Percentiles rank a stretch among this genome's conserved stretches.
Conservation (phyloP, 768 basidiomycete species). For the Podaxis carcinomalis region DNA sequence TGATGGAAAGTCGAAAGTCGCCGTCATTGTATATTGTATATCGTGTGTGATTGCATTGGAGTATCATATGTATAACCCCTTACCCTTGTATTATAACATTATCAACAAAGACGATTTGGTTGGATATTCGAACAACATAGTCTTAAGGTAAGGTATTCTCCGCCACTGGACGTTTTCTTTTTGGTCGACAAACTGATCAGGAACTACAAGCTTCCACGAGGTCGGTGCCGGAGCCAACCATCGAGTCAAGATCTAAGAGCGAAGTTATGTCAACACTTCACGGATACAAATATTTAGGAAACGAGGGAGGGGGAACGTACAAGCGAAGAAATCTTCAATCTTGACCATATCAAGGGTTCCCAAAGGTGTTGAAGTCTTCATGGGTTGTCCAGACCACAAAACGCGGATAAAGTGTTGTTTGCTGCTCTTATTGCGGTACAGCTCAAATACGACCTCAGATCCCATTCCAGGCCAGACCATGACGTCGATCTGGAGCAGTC, state of each 20-base stretch:
- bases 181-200: neutral
- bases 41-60: no score
- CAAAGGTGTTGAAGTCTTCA: constrained; percentile 43
- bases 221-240: constrained; percentile 30
- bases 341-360: constrained; percentile 44
- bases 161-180: neutral
- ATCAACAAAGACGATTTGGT: neutral
- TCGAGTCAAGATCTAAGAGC: constrained; percentile 33
- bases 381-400: constrained; percentile 46
- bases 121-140: neutral
- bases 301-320: constrained; percentile 23
- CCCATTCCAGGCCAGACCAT: constrained; percentile 56
- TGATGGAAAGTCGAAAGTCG: neutral
- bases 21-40: neutral
- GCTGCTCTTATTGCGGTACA: constrained; percentile 27
- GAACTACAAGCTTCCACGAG: constrained; percentile 19
- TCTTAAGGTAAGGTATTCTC: neutral
- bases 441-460: constrained; percentile 38
- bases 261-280: neutral
- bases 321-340: constrained; percentile 35
- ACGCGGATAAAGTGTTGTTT: constrained; percentile 36
- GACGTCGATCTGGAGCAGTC: constrained; percentile 41
- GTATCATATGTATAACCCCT: neutral
- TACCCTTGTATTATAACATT: neutral
- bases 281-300: neutral